These are phyloP conservation scores for Fraxinus cuspidata DNA, from an alignment of 257 asterid genomes.

Conservation along the genomic window DNA sequence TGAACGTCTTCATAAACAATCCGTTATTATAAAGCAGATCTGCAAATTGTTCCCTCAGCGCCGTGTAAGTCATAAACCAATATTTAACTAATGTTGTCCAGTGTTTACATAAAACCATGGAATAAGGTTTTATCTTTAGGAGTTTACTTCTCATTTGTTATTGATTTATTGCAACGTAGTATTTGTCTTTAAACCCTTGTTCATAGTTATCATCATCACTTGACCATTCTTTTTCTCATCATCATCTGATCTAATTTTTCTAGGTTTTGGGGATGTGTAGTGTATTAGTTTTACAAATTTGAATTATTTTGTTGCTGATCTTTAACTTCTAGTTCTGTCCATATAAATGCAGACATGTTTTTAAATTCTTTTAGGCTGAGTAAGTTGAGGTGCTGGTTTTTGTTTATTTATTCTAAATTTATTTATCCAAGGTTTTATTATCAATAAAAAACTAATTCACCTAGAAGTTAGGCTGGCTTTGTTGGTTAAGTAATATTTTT, in stretches of 20 bases:
- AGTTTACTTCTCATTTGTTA: constrained; percentile 7
- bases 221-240: neutral
- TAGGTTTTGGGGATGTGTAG: neutral
- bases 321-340: constrained; percentile 7
- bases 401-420: constrained; percentile 9
- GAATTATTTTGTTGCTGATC: constrained; percentile 13
- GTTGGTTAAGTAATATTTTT: constrained; percentile 8
- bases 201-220: neutral
- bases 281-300: constrained; percentile 8
- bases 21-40: constrained; percentile 84
- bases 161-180: constrained; percentile 2
- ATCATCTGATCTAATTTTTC: constrained; percentile 4
- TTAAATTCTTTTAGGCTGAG: neutral
- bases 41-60: constrained; percentile 93
- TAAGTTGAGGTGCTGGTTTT: neutral
- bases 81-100: constrained; percentile 4
- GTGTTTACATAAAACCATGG: neutral
- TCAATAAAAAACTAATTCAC: constrained; percentile 21
- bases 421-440: constrained; percentile 17
- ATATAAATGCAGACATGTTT: neutral
- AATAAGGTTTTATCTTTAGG: neutral
- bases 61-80: constrained; percentile 49
- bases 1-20: constrained; percentile 88
- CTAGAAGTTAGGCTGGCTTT: constrained; percentile 3
- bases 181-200: constrained; percentile 11